These are phyloP conservation scores for Clavispora asparagi DNA, from an alignment of 805 yeast species.

Conservation along the genomic window DNA sequence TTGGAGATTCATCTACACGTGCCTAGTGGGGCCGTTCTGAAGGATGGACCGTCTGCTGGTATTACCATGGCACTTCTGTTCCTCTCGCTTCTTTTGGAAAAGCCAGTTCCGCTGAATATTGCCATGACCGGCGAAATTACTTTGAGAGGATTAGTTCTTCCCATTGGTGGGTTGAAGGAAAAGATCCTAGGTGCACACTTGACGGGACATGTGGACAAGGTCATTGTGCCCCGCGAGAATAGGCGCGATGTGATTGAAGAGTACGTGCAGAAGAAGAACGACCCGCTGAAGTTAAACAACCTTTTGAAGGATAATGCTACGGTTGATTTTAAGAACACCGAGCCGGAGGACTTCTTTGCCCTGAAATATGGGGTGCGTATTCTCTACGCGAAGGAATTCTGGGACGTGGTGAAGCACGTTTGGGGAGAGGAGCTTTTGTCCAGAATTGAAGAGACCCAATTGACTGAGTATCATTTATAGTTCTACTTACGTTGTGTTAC, in stretches of 20 bases:
- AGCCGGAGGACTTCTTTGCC: slow-evolving; percentile 47
- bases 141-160: slow-evolving; percentile 68
- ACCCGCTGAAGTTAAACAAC: slow-evolving; percentile 27
- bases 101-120: slow-evolving; percentile 41
- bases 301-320: slow-evolving; percentile 33
- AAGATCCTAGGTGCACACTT: slow-evolving; percentile 76
- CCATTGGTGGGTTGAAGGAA: slow-evolving; percentile 80
- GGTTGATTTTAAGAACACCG: slow-evolving; percentile 26
- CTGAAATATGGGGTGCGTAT: slow-evolving; percentile 56
- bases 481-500: not conserved
- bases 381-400: slow-evolving; percentile 66
- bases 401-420: slow-evolving; percentile 68
- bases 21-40: slow-evolving; percentile 44
- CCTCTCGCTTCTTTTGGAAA: slow-evolving; percentile 38
- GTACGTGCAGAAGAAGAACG: slow-evolving; percentile 35
- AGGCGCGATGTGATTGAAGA: slow-evolving; percentile 64
- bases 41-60: slow-evolving; percentile 49
- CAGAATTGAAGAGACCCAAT: slow-evolving; percentile 12
- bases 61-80: slow-evolving; percentile 46
- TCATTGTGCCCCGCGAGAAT: slow-evolving; percentile 68
- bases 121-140: slow-evolving; percentile 91
- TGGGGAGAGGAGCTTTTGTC: slow-evolving; percentile 51
- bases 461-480: slow-evolving; percentile 11
- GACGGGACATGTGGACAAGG: slow-evolving; percentile 49
- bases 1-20: slow-evolving; percentile 54